Conservation (phyloP, 2,329 filamentous ascomycete genomes). For the Ilyonectria destructans region DNA sequence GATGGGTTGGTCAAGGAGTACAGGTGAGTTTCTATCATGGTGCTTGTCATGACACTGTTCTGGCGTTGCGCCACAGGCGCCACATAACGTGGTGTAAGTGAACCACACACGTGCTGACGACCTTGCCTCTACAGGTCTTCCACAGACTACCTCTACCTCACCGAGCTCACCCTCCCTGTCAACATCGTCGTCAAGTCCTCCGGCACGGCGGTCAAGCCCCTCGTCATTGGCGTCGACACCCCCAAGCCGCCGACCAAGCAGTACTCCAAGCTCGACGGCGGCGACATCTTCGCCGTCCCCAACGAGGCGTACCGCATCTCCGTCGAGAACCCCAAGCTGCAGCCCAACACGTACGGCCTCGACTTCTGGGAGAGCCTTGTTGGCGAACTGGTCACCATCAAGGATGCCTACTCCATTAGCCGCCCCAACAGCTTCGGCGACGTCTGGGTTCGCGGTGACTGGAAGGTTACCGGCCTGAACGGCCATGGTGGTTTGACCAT, state of each 20-base stretch:
- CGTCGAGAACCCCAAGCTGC: conserved; percentile 71
- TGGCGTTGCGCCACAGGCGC: not conserved
- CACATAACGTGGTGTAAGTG: not conserved
- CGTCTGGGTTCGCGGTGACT: conserved; percentile 79
- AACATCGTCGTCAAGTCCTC: conserved; percentile 69
- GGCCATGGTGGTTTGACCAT: conserved; percentile 76
- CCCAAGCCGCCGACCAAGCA: conserved; percentile 72
- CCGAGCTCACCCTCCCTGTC: conserved; percentile 72
- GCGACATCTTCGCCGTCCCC: conserved; percentile 76
- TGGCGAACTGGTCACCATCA: conserved; percentile 78
- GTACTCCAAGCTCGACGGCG: conserved; percentile 75
- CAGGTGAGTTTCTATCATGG: conserved; percentile 55
- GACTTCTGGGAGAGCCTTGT: conserved; percentile 83
- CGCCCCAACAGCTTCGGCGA: conserved; percentile 78
- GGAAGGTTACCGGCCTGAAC: conserved; percentile 76
- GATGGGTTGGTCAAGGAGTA: conserved; percentile 73
- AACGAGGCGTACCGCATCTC: conserved; percentile 75
- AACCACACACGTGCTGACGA: conserved; percentile 21
- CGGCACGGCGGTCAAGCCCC: conserved; percentile 68
- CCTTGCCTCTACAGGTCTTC: conserved; percentile 60
- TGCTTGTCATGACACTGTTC: not conserved
- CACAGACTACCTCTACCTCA: conserved; percentile 73
- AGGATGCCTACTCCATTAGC: conserved; percentile 69
- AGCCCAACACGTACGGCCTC: conserved; percentile 75
- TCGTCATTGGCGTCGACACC: conserved; percentile 74